Conservation (phyloP, 192 early-diverging fungal species). For the Obelidium mucronatum region DNA sequence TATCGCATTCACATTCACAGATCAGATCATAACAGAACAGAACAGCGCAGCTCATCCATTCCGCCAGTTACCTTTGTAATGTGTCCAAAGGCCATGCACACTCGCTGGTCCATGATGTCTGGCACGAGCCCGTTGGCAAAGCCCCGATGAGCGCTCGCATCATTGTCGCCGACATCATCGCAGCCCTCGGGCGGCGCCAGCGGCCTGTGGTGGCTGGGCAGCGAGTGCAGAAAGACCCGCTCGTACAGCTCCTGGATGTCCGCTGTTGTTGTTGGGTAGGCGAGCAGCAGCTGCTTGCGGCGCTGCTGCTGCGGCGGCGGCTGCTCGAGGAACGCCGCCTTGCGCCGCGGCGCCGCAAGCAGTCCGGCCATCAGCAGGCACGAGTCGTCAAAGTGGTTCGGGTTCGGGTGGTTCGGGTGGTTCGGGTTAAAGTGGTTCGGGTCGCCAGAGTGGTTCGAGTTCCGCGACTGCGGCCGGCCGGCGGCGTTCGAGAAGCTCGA, state of each 20-base stretch:
- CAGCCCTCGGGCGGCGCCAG: background rate
- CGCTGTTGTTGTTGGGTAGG: constrained; percentile 2
- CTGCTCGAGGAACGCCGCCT: background rate
- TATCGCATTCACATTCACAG: no score
- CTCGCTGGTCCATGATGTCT: constrained; percentile 7
- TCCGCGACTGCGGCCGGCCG: no score
- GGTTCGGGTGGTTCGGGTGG: no score
- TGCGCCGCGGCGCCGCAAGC: background rate
- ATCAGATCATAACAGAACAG: background rate
- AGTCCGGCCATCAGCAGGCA: background rate
- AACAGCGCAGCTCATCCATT: no score
- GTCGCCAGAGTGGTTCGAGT: no score
- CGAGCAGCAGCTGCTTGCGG: constrained; percentile 16
- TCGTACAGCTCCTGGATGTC: constrained; percentile 28
- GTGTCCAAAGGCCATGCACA: constrained; percentile 24
- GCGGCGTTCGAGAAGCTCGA: no score
- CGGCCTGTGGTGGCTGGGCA: background rate
- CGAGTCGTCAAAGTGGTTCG: background rate
- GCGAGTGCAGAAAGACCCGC: constrained; percentile 19
- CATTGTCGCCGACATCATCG: background rate
- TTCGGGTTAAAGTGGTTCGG: no score
- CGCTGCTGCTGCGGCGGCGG: background rate
- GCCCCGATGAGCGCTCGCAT: background rate
- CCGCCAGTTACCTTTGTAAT: constrained; percentile 4
- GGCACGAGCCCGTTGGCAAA: constrained; percentile 16